Conservation (phyloP, 2,329 filamentous ascomycete genomes). For the Diaporthe ilicicola region DNA sequence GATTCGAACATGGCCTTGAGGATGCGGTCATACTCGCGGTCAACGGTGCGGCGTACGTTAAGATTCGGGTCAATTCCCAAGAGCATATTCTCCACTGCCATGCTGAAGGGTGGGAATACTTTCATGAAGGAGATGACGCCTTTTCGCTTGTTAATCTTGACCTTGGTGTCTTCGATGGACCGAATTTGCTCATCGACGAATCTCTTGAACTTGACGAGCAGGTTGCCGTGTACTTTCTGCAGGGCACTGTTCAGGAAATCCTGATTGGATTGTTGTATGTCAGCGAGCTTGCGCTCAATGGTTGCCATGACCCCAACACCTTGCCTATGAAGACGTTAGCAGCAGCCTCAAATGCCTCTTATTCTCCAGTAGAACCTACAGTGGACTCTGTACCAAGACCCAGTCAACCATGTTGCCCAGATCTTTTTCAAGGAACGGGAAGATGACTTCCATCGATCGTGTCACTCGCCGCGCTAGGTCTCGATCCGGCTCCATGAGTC, state of each 20-base stretch:
- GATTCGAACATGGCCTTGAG: slow-evolving; percentile 98
- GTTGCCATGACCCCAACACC: slow-evolving; percentile 85
- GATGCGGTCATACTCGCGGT: slow-evolving; percentile 87
- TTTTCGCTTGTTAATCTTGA: slow-evolving; percentile 98
- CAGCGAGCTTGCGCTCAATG: slow-evolving; percentile 80
- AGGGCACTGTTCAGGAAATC: slow-evolving; percentile 84
- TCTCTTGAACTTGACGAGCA: slow-evolving; percentile 81
- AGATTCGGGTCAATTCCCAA: slow-evolving; percentile 63
- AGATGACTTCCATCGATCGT: slow-evolving; percentile 90
- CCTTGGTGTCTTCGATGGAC: slow-evolving; percentile 96
- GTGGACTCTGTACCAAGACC: slow-evolving; percentile 80
- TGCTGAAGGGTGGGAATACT: slow-evolving; percentile 88
- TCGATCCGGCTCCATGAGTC: slow-evolving; percentile 88
- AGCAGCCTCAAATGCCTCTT: not conserved
- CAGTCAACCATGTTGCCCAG: slow-evolving; percentile 84
- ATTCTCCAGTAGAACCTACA: slow-evolving; percentile 66
- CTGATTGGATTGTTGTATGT: slow-evolving; percentile 89
- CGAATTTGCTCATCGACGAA: slow-evolving; percentile 96
- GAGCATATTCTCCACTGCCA: slow-evolving; percentile 85
- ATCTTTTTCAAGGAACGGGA: slow-evolving; percentile 81
- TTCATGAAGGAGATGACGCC: slow-evolving; percentile 96
- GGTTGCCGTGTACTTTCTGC: slow-evolving; percentile 78
- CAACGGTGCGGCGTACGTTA: slow-evolving; percentile 78
- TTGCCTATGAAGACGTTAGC: slow-evolving; percentile 64
- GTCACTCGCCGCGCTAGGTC: slow-evolving; percentile 84